phyloP scores from a whole-genome alignment of 768 basidiomycete genomes.

The Leucosporidium scottii region DNA sequence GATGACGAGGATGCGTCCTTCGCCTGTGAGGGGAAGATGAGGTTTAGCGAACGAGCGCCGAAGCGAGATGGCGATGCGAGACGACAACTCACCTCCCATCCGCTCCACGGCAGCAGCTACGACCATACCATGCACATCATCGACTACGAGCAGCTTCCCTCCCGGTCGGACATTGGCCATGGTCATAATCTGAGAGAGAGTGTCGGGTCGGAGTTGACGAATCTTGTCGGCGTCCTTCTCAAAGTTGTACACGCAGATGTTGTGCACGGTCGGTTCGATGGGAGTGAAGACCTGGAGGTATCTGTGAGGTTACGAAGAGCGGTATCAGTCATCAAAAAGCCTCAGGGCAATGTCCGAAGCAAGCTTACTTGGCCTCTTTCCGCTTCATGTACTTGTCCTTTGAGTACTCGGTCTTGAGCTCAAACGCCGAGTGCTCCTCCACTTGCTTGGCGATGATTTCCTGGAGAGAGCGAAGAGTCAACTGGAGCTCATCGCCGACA shows the following conservation, averaged over 20 bases:
- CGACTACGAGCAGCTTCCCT: conserved; percentile 79
- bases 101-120: conserved; percentile 78
- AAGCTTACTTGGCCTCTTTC: conserved; percentile 85
- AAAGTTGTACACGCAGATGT: conserved; percentile 85
- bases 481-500: background rate
- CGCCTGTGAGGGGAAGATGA: conserved; percentile 47
- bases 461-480: conserved; percentile 45
- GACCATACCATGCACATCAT: conserved; percentile 83
- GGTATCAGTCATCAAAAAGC: background rate
- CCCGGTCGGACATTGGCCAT: conserved; percentile 76
- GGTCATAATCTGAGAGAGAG: conserved; percentile 78
- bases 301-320: conserved; percentile 45
- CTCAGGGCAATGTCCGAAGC: conserved; percentile 1
- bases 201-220: conserved; percentile 76
- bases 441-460: conserved; percentile 95
- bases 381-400: conserved; percentile 97
- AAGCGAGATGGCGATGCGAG: background rate
- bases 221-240: conserved; percentile 65
- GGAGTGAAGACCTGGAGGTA: conserved; percentile 81
- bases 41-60: background rate
- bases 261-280: conserved; percentile 76
- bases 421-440: conserved; percentile 82
- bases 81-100: conserved; percentile 59
- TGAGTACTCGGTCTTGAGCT: conserved; percentile 92
- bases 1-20: conserved; percentile 73